Evolutionary conservation across 805 yeast species (phyloP), one percentile per base, ranked within the genome.

Genomic region (Limtongia smithiae): DNA sequence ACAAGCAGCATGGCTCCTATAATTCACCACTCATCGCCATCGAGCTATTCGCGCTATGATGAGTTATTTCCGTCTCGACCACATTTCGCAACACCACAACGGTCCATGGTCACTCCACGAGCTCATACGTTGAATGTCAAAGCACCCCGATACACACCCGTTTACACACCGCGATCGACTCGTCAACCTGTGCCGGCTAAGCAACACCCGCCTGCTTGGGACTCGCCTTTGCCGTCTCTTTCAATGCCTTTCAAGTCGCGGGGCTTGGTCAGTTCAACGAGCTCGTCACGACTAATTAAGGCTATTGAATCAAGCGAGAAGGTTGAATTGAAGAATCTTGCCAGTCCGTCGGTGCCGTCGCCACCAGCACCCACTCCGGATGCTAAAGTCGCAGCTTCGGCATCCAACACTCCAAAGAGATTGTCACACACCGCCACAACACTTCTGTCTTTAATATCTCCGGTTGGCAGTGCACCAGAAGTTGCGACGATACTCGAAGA

Each of bases 351-450:
- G 7, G 20, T 11, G 12, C 33, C 17, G 20, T 15, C 38, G 11
- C 5, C 39, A 11, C 14, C 50, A 11, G 14, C 20, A 4, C 34
- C 50, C 15, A 11, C 39, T 22, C 12, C 22, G 1, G 15, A 21
- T 22, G 21, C 24, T 7, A 25, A 25, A 14, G 9, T 15, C 12
- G 17, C 48, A 20, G 22, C 33, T 8, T 21, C 46, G 20, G 21
- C 42, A n/a, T n/a, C 44, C 11, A 27, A 33, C 15, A 41, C 44
- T n/a, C 50, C 48, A 28, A 41, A 60, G 37, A 52, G 61, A 24
- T 46, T 73, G 45, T 75, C 78, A 53, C 70, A 68, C 31, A 72
- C 81, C 0, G 81, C 81, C 1, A 66, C 75, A 44, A 73, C 80
- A 1, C 63, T 77, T 41, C 60, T 77, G 37, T 74, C 79, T 3